Evolutionary conservation across 139 green algal genomes (phyloP).

Genomic region (Tetradesmus obliquus): DNA sequence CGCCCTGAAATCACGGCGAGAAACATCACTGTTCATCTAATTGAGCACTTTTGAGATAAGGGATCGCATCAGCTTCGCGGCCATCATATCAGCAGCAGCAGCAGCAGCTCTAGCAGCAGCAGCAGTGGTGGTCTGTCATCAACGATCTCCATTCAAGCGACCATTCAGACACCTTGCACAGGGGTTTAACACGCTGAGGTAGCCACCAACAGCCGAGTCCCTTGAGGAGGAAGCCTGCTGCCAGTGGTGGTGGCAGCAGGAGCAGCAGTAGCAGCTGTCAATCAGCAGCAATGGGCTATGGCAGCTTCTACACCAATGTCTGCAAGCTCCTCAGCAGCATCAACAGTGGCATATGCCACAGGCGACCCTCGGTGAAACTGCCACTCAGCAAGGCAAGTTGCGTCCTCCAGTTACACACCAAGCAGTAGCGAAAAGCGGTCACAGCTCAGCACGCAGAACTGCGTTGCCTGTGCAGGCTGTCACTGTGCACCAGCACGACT

Average conservation of each 20-base stretch:
- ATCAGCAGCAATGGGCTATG: constrained; percentile 2
- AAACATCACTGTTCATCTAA: too few relatives aligned
- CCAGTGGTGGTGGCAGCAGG: not conserved
- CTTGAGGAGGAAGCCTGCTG: not conserved
- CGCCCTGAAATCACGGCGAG: too few relatives aligned
- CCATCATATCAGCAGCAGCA: not conserved
- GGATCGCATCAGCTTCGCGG: not conserved
- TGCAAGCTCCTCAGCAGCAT: constrained; percentile 40
- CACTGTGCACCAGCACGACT: not conserved
- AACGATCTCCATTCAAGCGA: not conserved
- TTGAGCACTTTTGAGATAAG: too few relatives aligned
- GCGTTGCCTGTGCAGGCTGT: not conserved
- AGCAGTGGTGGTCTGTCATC: too few relatives aligned
- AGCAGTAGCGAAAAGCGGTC: not conserved
- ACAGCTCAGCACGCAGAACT: not conserved
- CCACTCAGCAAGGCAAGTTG: constrained; percentile 31
- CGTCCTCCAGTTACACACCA: not conserved
- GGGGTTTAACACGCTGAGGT: not conserved
- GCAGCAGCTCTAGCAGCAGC: not conserved
- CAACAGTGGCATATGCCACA: constrained; percentile 38
- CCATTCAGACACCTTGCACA: not conserved
- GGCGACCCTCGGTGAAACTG: constrained; percentile 3
- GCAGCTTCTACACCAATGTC: constrained; percentile 39
- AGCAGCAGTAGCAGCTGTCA: not conserved
- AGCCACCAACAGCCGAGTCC: not conserved